Evolutionary conservation across 75 land plant species (phyloP).

Genomic region (Isoetes taiwanensis): DNA sequence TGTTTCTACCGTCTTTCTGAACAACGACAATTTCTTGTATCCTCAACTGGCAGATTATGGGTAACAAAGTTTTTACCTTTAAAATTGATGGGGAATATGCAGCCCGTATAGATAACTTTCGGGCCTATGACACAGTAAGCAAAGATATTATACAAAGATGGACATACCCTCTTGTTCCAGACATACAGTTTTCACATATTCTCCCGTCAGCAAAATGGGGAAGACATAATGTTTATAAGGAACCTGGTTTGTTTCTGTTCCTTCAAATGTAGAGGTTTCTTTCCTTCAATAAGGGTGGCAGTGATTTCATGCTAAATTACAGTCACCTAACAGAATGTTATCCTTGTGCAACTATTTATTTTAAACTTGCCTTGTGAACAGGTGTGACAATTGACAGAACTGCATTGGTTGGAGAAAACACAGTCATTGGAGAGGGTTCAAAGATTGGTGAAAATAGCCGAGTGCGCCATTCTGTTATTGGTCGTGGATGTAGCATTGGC

Average conservation of each 20-base stretch:
- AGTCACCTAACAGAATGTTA: too few species aligned
- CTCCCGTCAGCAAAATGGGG: conserved; percentile 35
- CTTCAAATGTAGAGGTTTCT: too few species aligned
- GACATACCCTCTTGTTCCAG: conserved; percentile 89
- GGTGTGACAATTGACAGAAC: conserved; percentile 44
- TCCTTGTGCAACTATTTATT: too few species aligned
- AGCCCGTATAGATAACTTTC: conserved; percentile 71
- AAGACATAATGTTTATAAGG: conserved; percentile 60
- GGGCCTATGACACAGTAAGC: conserved; percentile 85
- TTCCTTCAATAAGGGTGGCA: too few species aligned
- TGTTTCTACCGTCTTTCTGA: too few species aligned
- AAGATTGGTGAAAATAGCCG: conserved; percentile 42
- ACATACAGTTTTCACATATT: conserved; percentile 47
- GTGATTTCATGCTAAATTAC: too few species aligned
- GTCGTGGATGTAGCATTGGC: conserved; percentile 70
- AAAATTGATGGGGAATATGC: conserved; percentile 81
- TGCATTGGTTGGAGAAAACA: conserved; percentile 46
- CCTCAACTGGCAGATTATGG: conserved; percentile 90
- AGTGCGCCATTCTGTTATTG: conserved; percentile 71
- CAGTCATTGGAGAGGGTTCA: conserved; percentile 64
- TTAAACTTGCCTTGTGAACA: too few species aligned
- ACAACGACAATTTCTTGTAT: too few species aligned
- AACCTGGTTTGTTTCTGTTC: conserved; percentile 33
- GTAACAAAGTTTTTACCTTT: conserved; percentile 82
- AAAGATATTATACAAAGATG: conserved; percentile 90